phyloP scores from a whole-genome alignment of 2,329 filamentous ascomycete species.

The Pseudogymnoascus sp. region DNA sequence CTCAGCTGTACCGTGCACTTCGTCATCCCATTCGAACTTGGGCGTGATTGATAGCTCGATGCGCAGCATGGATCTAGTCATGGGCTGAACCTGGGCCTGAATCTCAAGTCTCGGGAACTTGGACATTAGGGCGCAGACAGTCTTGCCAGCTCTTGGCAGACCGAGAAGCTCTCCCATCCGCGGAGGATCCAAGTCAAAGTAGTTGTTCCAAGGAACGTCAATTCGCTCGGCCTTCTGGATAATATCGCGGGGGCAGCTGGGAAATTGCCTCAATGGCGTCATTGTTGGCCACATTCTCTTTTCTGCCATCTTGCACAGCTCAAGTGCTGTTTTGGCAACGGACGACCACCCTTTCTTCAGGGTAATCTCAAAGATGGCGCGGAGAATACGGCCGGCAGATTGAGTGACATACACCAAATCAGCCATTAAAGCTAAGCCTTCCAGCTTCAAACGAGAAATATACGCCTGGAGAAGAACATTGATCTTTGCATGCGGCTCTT shows the following conservation, averaged over 20 bases:
- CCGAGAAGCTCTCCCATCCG: slow-evolving; percentile 92
- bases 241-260: slow-evolving; percentile 71
- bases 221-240: slow-evolving; percentile 90
- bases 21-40: slow-evolving; percentile 92
- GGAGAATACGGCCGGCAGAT: slow-evolving; percentile 88
- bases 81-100: slow-evolving; percentile 86
- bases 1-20: slow-evolving; percentile 78
- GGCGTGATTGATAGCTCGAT: slow-evolving; percentile 87
- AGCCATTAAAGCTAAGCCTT: slow-evolving; percentile 91
- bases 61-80: slow-evolving; percentile 87
- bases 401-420: slow-evolving; percentile 99
- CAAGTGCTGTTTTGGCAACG: slow-evolving; percentile 84
- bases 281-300: slow-evolving; percentile 99
- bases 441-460: slow-evolving; percentile 87
- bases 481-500: slow-evolving; percentile 95
- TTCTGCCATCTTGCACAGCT: slow-evolving; percentile 98
- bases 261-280: slow-evolving; percentile 89
- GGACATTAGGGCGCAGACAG: slow-evolving; percentile 75
- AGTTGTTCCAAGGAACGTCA: slow-evolving; percentile 85
- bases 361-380: slow-evolving; percentile 95
- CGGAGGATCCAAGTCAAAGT: slow-evolving; percentile 93
- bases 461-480: slow-evolving; percentile 95
- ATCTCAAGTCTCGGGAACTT: slow-evolving; percentile 93
- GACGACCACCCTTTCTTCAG: slow-evolving; percentile 93
- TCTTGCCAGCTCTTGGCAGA: slow-evolving; percentile 77